Evolutionary conservation across 768 basidiomycete genomes (phyloP), one percentile per base, ranked within the genome.

Genomic region (Mycena alexandri): DNA sequence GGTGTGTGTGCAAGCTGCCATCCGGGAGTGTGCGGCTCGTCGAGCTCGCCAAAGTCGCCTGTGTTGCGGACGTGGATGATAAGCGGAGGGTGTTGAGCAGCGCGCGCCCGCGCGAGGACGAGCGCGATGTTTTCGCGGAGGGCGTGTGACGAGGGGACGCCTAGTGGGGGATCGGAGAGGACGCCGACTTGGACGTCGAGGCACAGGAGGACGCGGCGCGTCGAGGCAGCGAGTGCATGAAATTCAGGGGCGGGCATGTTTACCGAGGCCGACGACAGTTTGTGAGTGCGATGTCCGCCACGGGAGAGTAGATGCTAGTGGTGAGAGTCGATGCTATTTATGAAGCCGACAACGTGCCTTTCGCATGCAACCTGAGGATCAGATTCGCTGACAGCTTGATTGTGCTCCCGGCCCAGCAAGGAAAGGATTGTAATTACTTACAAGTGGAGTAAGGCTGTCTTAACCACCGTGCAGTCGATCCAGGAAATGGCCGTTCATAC

Each of bases 51-150:
- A 2, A 72, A 71, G 67, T 88, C 90, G 34, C 91, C 91, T 21
- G 73, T 81, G 75, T 91, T 91, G 65, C 90, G 89, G 65, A 91
- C 83, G 74, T 91, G 90, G 61, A 91, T 81, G 78, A 92, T 90
- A 8, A 82, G 80, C 6, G 86, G 87, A 5, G 85, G 82, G 0
- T 82, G 11, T 77, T 76, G 29, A 86, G 86, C 29, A 82, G 80
- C 29, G 24, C 69, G 71, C 3, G 89, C 90, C 38, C 79, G 74
- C 16, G 75, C 43, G 69, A 91, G 86, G 72, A 91, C 81, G 25
- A 67, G 71, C 3, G 75, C 69, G 74, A 91, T 83, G 76, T 90
- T 88, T 41, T 77, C 71, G 59, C 80, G 81, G 38, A 88, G 81
- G 38, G 61, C 50, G 36, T 71, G 58, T 0, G 86, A 80, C 14